A percentile compares a stretch with the other conserved stretches of the same genome.
Evolutionary conservation across 2,329 filamentous ascomycete genomes (phyloP).

Genomic region (Fusarium veterinarium): DNA sequence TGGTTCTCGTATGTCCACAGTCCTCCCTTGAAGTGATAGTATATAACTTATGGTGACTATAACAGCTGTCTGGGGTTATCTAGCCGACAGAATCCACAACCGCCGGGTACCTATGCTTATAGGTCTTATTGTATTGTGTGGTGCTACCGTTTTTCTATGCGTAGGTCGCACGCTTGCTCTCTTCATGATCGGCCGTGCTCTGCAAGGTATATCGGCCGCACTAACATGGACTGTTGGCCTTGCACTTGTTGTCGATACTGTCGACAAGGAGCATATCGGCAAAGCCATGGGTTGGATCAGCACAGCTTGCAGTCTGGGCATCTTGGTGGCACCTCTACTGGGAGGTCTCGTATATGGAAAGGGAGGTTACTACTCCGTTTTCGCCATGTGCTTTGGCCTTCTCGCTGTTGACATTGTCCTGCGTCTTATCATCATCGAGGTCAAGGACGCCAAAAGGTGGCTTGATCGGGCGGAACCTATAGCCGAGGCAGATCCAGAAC

Average conservation of each 20-base stretch:
- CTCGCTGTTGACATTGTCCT: slow-evolving; percentile 49
- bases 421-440: slow-evolving; percentile 50
- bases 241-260: slow-evolving; percentile 51
- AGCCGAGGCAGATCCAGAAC: not conserved
- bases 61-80: slow-evolving; percentile 51
- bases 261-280: slow-evolving; percentile 47
- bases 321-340: slow-evolving; percentile 48
- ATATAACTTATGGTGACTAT: not conserved
- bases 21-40: not conserved
- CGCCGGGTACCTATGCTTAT: slow-evolving; percentile 50
- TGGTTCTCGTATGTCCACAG: slow-evolving; percentile 46
- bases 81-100: slow-evolving; percentile 50
- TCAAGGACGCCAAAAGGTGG: slow-evolving; percentile 48
- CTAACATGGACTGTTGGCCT: slow-evolving; percentile 53
- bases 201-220: slow-evolving; percentile 50
- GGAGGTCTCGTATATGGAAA: slow-evolving; percentile 50
- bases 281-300: slow-evolving; percentile 51
- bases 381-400: slow-evolving; percentile 52
- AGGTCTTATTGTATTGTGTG: slow-evolving; percentile 47
- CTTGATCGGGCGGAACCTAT: slow-evolving; percentile 11
- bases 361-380: slow-evolving; percentile 51
- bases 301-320: slow-evolving; percentile 48
- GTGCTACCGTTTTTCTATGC: slow-evolving; percentile 49
- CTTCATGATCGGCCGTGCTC: slow-evolving; percentile 48
- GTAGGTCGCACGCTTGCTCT: slow-evolving; percentile 47